Evolutionary conservation across 345 rosid genomes (phyloP), one percentile per base, ranked within the genome.

Genomic region (Aquilaria sinensis): DNA sequence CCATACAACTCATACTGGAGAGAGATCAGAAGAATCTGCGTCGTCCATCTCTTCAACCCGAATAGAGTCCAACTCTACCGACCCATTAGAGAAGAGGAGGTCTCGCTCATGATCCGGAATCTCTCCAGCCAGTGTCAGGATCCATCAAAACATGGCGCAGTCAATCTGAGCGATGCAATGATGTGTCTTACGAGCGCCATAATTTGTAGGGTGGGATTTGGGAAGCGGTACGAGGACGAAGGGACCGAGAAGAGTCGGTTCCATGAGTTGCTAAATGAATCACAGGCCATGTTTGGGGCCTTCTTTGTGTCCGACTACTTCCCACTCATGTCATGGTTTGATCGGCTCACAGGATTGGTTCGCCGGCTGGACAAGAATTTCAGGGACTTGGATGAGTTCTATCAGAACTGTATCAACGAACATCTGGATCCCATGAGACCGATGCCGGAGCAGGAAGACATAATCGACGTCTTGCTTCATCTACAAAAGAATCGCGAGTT

Each of bases 281-380:
- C 76, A 23, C 72, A 79, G 49, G 74, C 78, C 1, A 53, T 79
- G 63, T 54, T 70, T 46, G 73, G 69, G 0, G 56, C 63, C 56
- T 68, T 72, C 58, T 79, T 72, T 43, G 62, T 72, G 52, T 72
- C 83, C 1, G 80, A 79, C 46, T 67, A 75, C 58, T 70, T 79
- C 49, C 80, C 83, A 34, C 59, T 61, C 34, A 49, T 79, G 14
- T 67, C 77, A 14, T 79, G 66, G 16, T 53, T 75, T 62, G 83
- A 79, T 60, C 73, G 57, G 31, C 6, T 79, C 13, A 72, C 67
- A 13, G 80, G 83, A 31, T 60, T 72, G 1, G 61, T 23, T 34
- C 30, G 61, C 5, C 69, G 80, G 43, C 55, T 76, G 23, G 73
- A 74, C 46, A 73, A 11, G 64, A 69, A 61, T 33, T 70, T 70